A percentile compares a stretch with the other conserved stretches of the same genome.
Evolutionary conservation across 306 rosid genomes (phyloP).

Genomic region (Sicyos baderoa): DNA sequence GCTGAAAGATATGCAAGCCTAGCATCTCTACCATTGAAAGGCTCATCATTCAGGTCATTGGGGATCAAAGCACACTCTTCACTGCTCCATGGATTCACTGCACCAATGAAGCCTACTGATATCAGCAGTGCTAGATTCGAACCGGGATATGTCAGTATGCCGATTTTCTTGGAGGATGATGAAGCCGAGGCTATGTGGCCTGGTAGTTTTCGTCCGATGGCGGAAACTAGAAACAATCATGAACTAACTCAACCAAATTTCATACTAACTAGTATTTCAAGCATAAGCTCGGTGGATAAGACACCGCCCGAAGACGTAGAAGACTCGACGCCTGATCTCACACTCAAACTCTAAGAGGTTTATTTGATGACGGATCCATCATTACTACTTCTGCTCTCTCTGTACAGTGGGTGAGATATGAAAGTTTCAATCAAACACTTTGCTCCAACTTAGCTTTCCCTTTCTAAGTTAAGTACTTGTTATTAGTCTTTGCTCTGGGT

Average conservation of each 20-base stretch:
- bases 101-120: constrained; percentile 46
- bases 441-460: not conserved
- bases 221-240: constrained; percentile 24
- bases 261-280: constrained; percentile 38
- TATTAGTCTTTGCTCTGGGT: not conserved
- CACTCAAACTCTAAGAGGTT: constrained; percentile 58
- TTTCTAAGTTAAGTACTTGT: not conserved
- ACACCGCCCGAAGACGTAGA: constrained; percentile 35
- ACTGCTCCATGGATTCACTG: constrained; percentile 43
- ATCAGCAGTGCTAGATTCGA: constrained; percentile 40
- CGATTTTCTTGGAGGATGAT: constrained; percentile 64
- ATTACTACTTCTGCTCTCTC: constrained; percentile 26
- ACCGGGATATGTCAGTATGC: constrained; percentile 45
- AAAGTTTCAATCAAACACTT: constrained; percentile 13
- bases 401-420: constrained; percentile 45
- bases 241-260: constrained; percentile 34
- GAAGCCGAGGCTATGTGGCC: constrained; percentile 74
- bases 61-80: constrained; percentile 88
- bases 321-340: constrained; percentile 64
- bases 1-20: constrained; percentile 57
- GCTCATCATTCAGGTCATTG: constrained; percentile 57
- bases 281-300: constrained; percentile 43
- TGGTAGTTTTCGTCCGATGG: constrained; percentile 63
- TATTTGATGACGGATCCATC: not conserved
- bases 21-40: constrained; percentile 72